Evolutionary conservation across 257 asterid genomes (phyloP).

Genomic region (Thymus mandschuricus): DNA sequence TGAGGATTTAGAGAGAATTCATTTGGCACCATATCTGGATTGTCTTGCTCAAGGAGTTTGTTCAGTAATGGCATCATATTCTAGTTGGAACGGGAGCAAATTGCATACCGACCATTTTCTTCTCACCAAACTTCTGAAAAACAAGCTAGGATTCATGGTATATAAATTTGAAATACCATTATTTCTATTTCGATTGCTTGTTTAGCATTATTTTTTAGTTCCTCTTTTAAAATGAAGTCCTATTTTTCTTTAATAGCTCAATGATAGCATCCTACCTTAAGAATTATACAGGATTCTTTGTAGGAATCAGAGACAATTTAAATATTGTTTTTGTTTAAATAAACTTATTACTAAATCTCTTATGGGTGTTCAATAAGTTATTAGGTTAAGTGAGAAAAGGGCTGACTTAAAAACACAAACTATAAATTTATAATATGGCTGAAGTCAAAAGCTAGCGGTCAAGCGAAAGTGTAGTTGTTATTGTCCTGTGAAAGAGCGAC

Average conservation of each 20-base stretch:
- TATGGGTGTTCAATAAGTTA: neutral
- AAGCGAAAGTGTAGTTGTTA: neutral
- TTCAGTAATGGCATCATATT: conserved; percentile 92
- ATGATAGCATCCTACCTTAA: neutral
- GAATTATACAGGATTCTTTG: neutral
- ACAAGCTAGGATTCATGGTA: conserved; percentile 93
- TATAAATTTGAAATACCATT: conserved; percentile 22
- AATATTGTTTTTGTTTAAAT: too few species aligned
- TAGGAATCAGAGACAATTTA: too few species aligned
- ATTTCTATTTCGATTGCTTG: conserved; percentile 27
- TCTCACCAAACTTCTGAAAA: conserved; percentile 78
- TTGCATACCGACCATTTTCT: conserved; percentile 70
- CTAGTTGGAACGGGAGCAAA: conserved; percentile 78
- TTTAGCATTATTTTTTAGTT: conserved; percentile 3
- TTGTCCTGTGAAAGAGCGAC: neutral
- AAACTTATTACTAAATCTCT: neutral
- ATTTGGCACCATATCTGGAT: conserved; percentile 85
- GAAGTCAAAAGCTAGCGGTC: neutral
- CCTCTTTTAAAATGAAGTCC: neutral
- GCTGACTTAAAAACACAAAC: too few species aligned
- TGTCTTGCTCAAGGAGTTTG: conserved; percentile 90
- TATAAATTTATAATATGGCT: too few species aligned
- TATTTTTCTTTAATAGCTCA: neutral
- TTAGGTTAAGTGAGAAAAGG: conserved; percentile 8
- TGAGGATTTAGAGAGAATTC: conserved; percentile 78